Evolutionary conservation across 164 flowering plant species (phyloP), one percentile per base, ranked within the genome.

Genomic region (Berberis thunbergii): DNA sequence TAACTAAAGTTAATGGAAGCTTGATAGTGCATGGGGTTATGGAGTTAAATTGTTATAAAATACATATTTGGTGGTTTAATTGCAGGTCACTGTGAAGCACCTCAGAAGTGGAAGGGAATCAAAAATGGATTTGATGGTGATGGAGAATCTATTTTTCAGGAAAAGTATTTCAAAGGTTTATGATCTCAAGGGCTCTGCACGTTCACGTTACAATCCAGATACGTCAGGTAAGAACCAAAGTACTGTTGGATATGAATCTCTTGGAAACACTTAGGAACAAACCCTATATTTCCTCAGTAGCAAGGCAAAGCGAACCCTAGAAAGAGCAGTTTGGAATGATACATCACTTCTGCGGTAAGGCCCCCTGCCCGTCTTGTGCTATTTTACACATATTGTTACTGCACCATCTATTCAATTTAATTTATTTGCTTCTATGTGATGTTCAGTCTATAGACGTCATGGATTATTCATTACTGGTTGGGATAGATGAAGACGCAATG

Each of bases 241-340:
- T 87, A 45, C 67, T 89, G 61, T 67, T 87, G 53, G 96, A 89
- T 67, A 74, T 72, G 79, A 89, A 89, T 74, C 76, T 89, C 57
- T 46, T 89, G 63, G 93, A 89, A 76, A 67, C 86, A 49, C 72
- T 87, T 9, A 77, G 83, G 0, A n/a, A 89, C 91, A 11, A 80
- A 87, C 45, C 92, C 89, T 50, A 76, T 89, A 50, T 87, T 89
- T 71, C 86, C n/a, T 89, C 60, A 86, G 93, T 63, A 87, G 87
- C 78, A 87, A 78, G 67, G 87, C 91, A 9, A 89, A 89, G 75
- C 73, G 91, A 75, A 81, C 65, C 54, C 75, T 89, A 1, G 91
- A 85, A 75, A 79, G 96, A 71, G 89, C 96, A 44, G 75, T 89
- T 57, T 89, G 96, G 96, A 89, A 89, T 59, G 96, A 87, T 48